Evolutionary conservation across 306 rosid species (phyloP).

Genomic region (Vachellia collinsii): DNA sequence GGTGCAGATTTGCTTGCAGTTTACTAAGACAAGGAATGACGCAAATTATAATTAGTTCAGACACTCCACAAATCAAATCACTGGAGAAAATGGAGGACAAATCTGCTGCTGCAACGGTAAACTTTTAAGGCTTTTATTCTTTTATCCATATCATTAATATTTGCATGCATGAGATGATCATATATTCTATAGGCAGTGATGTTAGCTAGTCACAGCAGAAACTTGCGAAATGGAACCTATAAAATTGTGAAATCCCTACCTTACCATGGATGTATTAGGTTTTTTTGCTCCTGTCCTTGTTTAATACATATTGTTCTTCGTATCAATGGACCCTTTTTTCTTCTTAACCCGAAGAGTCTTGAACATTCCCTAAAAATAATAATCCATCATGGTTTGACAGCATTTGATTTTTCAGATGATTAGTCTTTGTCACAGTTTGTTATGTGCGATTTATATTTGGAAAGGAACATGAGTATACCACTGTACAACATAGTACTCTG

Average conservation of each 20-base stretch:
- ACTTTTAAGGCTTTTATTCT: neutral
- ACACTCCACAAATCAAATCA: slow-evolving; percentile 61
- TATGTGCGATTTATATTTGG: too few relatives aligned
- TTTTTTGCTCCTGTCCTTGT: neutral
- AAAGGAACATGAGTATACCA: neutral
- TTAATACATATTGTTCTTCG: neutral
- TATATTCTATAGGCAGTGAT: neutral
- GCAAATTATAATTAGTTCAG: slow-evolving; percentile 68
- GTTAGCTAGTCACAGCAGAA: neutral
- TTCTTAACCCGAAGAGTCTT: too few relatives aligned
- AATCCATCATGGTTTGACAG: neutral
- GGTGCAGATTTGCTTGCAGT: slow-evolving; percentile 73
- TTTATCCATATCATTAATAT: neutral
- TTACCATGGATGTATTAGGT: neutral
- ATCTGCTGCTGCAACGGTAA: slow-evolving; percentile 49
- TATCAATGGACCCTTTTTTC: neutral
- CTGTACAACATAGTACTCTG: neutral
- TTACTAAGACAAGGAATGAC: slow-evolving; percentile 77
- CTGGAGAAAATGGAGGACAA: slow-evolving; percentile 58
- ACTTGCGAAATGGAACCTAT: neutral
- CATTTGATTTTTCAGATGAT: neutral
- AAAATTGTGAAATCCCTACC: neutral
- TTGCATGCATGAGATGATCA: neutral
- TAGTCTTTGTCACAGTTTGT: neutral
- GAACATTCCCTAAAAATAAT: neutral